These are phyloP conservation scores for Coemansia sp. DNA, from an alignment of 192 early-diverging fungal genomes.

Conservation along the genomic window DNA sequence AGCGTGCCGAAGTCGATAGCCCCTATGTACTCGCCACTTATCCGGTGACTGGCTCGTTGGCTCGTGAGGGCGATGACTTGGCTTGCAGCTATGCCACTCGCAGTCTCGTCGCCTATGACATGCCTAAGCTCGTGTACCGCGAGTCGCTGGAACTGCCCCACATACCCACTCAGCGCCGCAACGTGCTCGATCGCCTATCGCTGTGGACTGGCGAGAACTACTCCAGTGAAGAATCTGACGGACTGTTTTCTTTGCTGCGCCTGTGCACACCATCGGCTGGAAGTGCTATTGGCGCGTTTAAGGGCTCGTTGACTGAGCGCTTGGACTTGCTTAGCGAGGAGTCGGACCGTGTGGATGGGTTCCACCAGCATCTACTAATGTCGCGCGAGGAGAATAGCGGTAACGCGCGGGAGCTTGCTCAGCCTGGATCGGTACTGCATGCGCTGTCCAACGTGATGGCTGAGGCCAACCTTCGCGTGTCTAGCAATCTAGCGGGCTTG, in stretches of 20 bases:
- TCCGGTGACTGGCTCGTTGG: slow-evolving; percentile 59
- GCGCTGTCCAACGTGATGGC: slow-evolving; percentile 44
- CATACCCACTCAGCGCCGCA: slow-evolving; percentile 18
- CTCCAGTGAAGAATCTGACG: slow-evolving; percentile 20
- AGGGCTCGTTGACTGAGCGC: slow-evolving; percentile 16
- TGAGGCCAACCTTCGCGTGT: slow-evolving; percentile 34
- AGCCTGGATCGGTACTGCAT: slow-evolving; percentile 36
- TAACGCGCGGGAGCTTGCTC: not conserved
- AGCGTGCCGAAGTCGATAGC: slow-evolving; percentile 76
- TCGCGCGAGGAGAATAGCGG: not conserved
- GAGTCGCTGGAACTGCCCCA: slow-evolving; percentile 45
- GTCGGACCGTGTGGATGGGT: not conserved
- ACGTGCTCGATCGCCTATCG: slow-evolving; percentile 21
- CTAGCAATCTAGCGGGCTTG: slow-evolving; percentile 29
- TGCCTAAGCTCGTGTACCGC: slow-evolving; percentile 70
- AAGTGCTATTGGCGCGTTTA: slow-evolving; percentile 22
- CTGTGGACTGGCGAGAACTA: slow-evolving; percentile 17
- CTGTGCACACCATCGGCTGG: slow-evolving; percentile 36
- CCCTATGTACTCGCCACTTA: slow-evolving; percentile 66
- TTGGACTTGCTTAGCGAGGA: slow-evolving; percentile 20
- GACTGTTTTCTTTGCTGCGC: slow-evolving; percentile 38
- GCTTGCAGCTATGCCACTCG: slow-evolving; percentile 62
- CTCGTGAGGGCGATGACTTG: slow-evolving; percentile 60
- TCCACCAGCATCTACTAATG: slow-evolving; percentile 22
- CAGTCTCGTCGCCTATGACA: slow-evolving; percentile 60